These are phyloP conservation scores for Ogataea neopini DNA, from an alignment of 805 yeast species.

Conservation along the genomic window DNA sequence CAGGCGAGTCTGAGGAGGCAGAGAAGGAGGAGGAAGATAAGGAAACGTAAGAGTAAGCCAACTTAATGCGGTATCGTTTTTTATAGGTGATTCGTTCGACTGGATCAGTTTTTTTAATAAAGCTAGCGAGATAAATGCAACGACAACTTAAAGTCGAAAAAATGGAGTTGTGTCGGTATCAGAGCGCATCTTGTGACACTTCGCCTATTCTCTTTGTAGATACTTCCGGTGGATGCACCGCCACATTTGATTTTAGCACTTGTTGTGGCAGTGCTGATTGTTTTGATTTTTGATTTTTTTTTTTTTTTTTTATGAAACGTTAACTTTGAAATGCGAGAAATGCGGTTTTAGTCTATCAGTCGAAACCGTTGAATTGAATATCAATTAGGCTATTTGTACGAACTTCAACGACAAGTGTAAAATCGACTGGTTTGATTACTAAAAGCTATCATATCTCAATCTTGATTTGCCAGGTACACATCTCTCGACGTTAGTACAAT, in stretches of 20 bases:
- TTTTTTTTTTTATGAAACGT: constrained; percentile 4
- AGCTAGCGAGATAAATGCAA: constrained; percentile 3
- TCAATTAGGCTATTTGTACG: background rate
- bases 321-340: background rate
- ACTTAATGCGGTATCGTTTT: background rate
- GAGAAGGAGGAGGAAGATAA: background rate
- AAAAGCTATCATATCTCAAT: too few relatives aligned
- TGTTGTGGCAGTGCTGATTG: constrained; percentile 1
- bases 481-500: constrained; percentile 28
- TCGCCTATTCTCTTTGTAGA: too few relatives aligned
- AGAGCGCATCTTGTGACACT: too few relatives aligned
- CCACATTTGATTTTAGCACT: background rate
- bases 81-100: background rate
- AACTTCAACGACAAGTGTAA: background rate
- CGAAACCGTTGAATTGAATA: background rate
- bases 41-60: background rate
- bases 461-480: background rate
- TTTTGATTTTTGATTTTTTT: background rate
- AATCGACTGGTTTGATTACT: background rate
- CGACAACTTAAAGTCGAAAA: too few relatives aligned
- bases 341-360: background rate
- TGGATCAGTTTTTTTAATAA: background rate
- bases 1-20: constrained; percentile 9
- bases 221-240: too few relatives aligned
- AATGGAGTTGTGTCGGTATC: too few relatives aligned